Conservation (phyloP, 2,329 filamentous ascomycete genomes). For the Aspergillus costaricaensis region DNA sequence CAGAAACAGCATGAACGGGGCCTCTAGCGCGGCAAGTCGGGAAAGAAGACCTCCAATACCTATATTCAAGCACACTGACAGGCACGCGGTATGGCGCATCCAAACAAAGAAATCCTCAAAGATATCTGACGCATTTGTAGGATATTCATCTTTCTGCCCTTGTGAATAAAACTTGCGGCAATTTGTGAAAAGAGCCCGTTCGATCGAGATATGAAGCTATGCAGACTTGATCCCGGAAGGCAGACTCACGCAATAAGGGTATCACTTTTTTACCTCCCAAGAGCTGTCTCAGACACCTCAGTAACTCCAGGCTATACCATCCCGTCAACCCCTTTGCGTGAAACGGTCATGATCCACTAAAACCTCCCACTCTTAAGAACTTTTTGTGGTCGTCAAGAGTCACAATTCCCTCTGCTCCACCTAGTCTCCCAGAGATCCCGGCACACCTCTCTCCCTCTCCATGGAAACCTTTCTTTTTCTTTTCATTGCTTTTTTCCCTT, state of each 20-base stretch:
- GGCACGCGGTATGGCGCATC: constrained; percentile 23
- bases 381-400: constrained; percentile 30
- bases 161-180: constrained; percentile 29
- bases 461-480: constrained; percentile 6
- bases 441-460: not conserved
- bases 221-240: constrained; percentile 40
- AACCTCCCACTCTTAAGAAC: constrained; percentile 23
- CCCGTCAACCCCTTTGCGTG: constrained; percentile 29
- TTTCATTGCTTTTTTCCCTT: not conserved
- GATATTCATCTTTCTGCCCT: constrained; percentile 28
- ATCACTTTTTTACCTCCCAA: constrained; percentile 44
- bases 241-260: constrained; percentile 46
- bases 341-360: constrained; percentile 34
- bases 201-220: constrained; percentile 39
- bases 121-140: constrained; percentile 33
- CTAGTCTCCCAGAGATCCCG: not conserved
- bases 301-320: constrained; percentile 41
- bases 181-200: constrained; percentile 30
- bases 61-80: constrained; percentile 31
- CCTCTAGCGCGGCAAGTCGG: constrained; percentile 39
- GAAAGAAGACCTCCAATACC: constrained; percentile 30
- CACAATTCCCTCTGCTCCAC: constrained; percentile 14
- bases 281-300: constrained; percentile 43
- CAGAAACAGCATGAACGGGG: constrained; percentile 26
- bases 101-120: constrained; percentile 30